Evolutionary conservation across 257 asterid species (phyloP), one percentile per base, ranked within the genome.

Genomic region (Phtheirospermum japonicum): DNA sequence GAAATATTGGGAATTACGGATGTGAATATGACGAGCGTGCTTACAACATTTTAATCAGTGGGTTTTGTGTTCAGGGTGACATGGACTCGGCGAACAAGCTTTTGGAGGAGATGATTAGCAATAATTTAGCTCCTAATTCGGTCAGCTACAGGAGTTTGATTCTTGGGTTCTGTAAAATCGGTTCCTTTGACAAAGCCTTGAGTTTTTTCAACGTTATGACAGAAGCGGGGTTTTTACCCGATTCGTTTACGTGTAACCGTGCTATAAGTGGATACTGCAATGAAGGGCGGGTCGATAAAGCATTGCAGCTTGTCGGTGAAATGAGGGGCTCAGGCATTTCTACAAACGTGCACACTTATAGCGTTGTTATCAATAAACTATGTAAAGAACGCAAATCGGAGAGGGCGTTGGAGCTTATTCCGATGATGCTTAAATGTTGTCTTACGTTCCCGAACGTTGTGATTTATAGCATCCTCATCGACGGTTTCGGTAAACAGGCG

Each of bases 371-470:
- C 31, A 59, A 72, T 65, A 55, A 76, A 58, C 65, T 85, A 23
- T 85, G 93, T 70, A 73, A 77, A 70, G 83, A 71, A 43, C 61
- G 68, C 23, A 67, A 79, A 26, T 36, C 83, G 23, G 79, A 67
- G 63, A 75, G 54, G 55, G 88, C 88, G 2, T 36, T 82, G 61
- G 87, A 77, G 79, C 75, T 87, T 30, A 70, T 82, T 26, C 84
- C 88, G 0, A 20, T 68, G 19, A 79, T 87, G 90, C 85, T 84
- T 52, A 80, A 80, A 66, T 69, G 60, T 48, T 62, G 75, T 23
- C 28, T 1, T 49, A 26, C 68, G 56, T 60, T 76, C 39, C 92
- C 89, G 17, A 75, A 49, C 67, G 72, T 82, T 74, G 88, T 78
- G 45, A 69, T 72, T 30, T 85, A 67, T 57, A 71, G 83, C 77